Base-by-base conservation (phyloP, 495 filamentous ascomycete genomes). In the Hypomontagnella monticulosa region DNA sequence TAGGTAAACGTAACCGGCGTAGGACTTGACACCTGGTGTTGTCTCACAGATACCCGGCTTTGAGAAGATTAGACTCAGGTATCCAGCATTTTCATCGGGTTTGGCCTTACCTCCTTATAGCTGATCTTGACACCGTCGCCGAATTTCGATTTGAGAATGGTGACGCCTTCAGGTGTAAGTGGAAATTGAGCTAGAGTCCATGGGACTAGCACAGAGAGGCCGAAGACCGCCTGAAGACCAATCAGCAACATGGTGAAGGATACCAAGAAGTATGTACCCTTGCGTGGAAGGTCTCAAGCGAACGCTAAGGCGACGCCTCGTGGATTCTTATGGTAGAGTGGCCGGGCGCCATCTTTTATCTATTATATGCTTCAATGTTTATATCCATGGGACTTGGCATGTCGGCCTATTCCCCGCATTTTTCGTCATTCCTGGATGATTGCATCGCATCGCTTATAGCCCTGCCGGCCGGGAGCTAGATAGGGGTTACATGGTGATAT, bases 101-200 rank as follows among this genome's bases (percentile, higher is more conserved):
- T 7, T 40, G 15, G 41, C 41, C 75, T 30, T 70, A 88, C 87
- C 75, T 88, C 79, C 78, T 88, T 89, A 63, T 88, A 89, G 15
- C 85, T 86, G 12, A 89, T 88, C 36, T 71, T 80, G 1, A 89
- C 83, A 4, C 84, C 86, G 27, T 86, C 75, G 23, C 84, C 76
- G 47, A 86, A 83, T 58, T 83, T 83, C 9, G 86, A 88, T 18
- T 87, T 51, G 2, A 89, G 58, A 6, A 84, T 76, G 15, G 79
- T 87, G 32, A 88, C 61, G 10, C 76, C 79, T 52, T 87, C 79
- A 1, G 79, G 83, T 1, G 73, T 69, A 4, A 86, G 85, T 34
- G 87, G 87, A 63, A 89, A 88, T 53, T 88, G 85, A 6, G 73
- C 71, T 32, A 12, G 58, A 43, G 43, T 43, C 15, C 42, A 38